Percentiles rank a stretch among this genome's conserved stretches.
These are phyloP conservation scores for Chlamydomonas incerta DNA, from an alignment of 139 green algal species.

Conservation along the genomic window DNA sequence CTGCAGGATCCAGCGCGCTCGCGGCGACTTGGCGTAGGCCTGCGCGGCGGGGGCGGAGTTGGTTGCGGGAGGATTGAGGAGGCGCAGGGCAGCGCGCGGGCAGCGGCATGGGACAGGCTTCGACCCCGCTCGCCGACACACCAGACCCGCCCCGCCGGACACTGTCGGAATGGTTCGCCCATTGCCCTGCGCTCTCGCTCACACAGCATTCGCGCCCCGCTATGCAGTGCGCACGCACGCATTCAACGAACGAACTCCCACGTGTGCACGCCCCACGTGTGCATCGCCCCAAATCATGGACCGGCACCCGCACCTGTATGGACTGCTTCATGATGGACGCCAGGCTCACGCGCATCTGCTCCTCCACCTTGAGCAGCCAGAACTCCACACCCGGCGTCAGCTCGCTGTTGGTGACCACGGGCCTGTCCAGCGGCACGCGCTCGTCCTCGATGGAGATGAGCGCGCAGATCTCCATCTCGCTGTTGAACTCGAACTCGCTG, in stretches of 20 bases:
- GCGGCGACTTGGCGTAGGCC: conserved; percentile 47
- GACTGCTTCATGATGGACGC: conserved; percentile 52
- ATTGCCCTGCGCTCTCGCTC: too few relatives aligned
- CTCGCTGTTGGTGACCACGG: conserved; percentile 50
- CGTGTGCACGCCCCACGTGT: too few relatives aligned
- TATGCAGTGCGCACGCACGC: too few relatives aligned
- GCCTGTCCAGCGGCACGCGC: conserved; percentile 53
- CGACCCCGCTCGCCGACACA: too few relatives aligned
- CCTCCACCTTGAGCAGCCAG: conserved; percentile 71
- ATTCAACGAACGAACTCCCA: too few relatives aligned
- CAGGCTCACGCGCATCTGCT: conserved; percentile 59
- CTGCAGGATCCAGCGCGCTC: conserved; percentile 68
- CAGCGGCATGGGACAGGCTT: not conserved
- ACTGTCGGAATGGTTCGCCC: too few relatives aligned
- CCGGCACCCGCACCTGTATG: conserved; percentile 33
- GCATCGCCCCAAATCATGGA: too few relatives aligned
- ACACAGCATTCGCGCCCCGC: too few relatives aligned
- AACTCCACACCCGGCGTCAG: conserved; percentile 67
- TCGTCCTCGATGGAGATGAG: conserved; percentile 66
- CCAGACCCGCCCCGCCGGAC: too few relatives aligned
- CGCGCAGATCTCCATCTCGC: conserved; percentile 54
- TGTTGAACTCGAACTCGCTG: conserved; percentile 44
- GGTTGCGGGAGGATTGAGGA: not conserved
- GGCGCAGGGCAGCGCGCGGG: not conserved
- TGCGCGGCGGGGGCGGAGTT: too few relatives aligned